These are phyloP conservation scores for Lobulomyces angularis DNA, from an alignment of 192 early-diverging fungal genomes.

Conservation along the genomic window DNA sequence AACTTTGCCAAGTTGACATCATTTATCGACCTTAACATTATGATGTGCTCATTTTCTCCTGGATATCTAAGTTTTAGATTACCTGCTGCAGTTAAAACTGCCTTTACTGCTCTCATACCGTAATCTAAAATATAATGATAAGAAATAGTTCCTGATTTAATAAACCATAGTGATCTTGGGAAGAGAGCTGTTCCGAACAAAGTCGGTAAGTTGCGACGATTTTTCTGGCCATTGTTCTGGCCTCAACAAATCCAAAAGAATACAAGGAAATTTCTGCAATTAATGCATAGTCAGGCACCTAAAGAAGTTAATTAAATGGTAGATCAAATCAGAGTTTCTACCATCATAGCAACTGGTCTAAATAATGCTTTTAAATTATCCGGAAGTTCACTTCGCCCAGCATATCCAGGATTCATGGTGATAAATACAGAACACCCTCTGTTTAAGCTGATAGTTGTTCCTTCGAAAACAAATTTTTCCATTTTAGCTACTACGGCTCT, in stretches of 20 bases:
- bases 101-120: conserved; percentile 50
- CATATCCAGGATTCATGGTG: conserved; percentile 55
- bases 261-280: conserved; percentile 53
- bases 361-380: conserved; percentile 54
- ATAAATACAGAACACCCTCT: conserved; percentile 46
- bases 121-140: conserved; percentile 30
- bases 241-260: conserved; percentile 49
- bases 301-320: background rate
- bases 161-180: conserved; percentile 46
- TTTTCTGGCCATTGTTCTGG: conserved; percentile 38
- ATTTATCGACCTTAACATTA: conserved; percentile 45
- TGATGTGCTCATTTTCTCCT: conserved; percentile 44
- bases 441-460: conserved; percentile 45
- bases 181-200: conserved; percentile 51
- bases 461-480: conserved; percentile 53
- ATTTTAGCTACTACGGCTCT: conserved; percentile 40
- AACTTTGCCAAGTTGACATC: conserved; percentile 53
- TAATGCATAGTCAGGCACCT: conserved; percentile 47
- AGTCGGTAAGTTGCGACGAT: conserved; percentile 51
- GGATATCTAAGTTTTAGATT: conserved; percentile 46
- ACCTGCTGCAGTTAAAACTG: conserved; percentile 48
- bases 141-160: background rate
- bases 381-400: conserved; percentile 42
- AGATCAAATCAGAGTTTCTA: conserved; percentile 2
- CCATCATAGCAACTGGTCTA: conserved; percentile 53